These are phyloP conservation scores for Pilatotrama ljubarskyi DNA, from an alignment of 768 basidiomycete species.

Conservation along the genomic window DNA sequence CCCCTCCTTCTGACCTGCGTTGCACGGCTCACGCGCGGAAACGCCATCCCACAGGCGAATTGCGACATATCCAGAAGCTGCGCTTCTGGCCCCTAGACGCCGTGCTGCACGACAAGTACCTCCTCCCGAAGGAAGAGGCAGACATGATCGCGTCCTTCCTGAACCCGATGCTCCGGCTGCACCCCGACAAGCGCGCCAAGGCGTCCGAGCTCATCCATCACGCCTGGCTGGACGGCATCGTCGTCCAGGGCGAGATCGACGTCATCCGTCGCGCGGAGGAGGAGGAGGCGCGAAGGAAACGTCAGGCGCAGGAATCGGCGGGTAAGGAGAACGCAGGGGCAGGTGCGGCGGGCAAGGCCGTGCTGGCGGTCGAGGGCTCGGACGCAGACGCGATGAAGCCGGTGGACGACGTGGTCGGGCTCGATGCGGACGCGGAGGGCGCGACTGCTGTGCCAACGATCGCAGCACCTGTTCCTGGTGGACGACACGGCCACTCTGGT, in stretches of 20 bases:
- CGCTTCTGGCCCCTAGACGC: constrained; percentile 86
- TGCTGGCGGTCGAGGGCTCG: constrained; percentile 18
- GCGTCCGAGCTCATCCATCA: constrained; percentile 87
- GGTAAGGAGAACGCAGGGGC: constrained; percentile 37
- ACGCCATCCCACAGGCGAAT: constrained; percentile 53
- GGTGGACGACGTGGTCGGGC: constrained; percentile 50
- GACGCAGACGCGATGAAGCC: constrained; percentile 73
- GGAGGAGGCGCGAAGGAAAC: constrained; percentile 41
- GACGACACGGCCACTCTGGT: constrained; percentile 15
- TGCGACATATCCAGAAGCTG: constrained; percentile 92
- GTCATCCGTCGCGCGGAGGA: constrained; percentile 66
- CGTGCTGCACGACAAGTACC: constrained; percentile 93
- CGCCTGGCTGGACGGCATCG: constrained; percentile 80
- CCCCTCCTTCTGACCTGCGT: neutral
- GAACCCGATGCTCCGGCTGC: constrained; percentile 85
- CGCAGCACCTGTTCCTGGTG: constrained; percentile 24
- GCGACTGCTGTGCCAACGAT: constrained; percentile 26
- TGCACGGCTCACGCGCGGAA: neutral
- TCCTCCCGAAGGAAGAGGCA: constrained; percentile 83
- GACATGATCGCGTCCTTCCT: constrained; percentile 81
- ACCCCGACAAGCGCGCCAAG: constrained; percentile 85
- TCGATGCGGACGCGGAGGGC: constrained; percentile 11
- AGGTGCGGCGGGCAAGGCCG: constrained; percentile 17
- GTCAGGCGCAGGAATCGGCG: constrained; percentile 27
- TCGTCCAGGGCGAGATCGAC: constrained; percentile 90